These are phyloP conservation scores for Aspergillus sp. DNA, from an alignment of 2,329 filamentous ascomycete species.

Conservation along the genomic window DNA sequence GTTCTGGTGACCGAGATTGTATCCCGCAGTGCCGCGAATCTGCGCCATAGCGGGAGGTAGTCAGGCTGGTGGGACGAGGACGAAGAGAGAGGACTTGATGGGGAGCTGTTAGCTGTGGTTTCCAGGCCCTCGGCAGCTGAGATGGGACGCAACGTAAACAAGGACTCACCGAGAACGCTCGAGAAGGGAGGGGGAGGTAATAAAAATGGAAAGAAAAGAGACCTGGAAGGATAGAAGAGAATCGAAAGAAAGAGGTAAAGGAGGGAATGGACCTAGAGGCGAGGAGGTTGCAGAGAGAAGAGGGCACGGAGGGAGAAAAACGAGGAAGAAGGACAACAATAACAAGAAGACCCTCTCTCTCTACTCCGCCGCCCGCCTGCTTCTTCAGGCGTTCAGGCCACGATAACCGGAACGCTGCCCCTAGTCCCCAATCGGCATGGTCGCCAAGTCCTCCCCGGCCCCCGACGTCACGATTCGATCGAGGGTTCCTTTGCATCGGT, in stretches of 20 bases:
- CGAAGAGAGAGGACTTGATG: background rate
- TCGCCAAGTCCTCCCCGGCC: constrained; percentile 21
- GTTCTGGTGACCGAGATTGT: constrained; percentile 74
- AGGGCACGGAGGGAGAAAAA: background rate
- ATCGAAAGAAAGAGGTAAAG: constrained; percentile 1
- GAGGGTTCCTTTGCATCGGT: background rate
- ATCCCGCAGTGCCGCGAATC: constrained; percentile 69
- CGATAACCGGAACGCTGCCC: constrained; percentile 36
- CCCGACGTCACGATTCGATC: constrained; percentile 6
- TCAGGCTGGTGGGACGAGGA: background rate
- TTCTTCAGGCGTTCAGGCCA: constrained; percentile 33
- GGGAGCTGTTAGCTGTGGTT: background rate
- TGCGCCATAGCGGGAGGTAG: constrained; percentile 42
- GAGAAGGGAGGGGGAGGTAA: background rate
- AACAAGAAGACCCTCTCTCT: background rate
- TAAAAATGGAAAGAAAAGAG: background rate
- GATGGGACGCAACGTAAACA: no score
- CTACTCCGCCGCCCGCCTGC: constrained; percentile 8
- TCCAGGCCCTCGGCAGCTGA: no score
- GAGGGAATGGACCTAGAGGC: background rate
- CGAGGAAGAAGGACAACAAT: constrained; percentile 9
- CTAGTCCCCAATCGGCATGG: constrained; percentile 28
- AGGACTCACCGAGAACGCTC: background rate
- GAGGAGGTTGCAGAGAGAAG: background rate
- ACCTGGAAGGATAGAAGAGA: constrained; percentile 10